Evolutionary conservation across 2,329 filamentous ascomycete genomes (phyloP).

Genomic region (Xylaria sp.): DNA sequence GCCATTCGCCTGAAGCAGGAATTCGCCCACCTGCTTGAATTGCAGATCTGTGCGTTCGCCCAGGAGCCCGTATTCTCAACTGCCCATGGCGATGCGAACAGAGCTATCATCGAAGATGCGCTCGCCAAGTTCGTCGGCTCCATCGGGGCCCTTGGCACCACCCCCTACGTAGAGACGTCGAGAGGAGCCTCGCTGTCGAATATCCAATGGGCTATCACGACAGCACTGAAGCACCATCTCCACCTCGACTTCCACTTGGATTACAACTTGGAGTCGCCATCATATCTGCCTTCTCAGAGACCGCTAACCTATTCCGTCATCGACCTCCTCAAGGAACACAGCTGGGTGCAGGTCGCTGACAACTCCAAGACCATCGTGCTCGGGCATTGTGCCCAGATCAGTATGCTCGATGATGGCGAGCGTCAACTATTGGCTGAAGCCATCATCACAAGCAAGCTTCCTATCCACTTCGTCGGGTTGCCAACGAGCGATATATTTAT

Average conservation of each 20-base stretch:
- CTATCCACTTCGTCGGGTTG: slow-evolving; percentile 74
- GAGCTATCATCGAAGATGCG: slow-evolving; percentile 56
- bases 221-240: slow-evolving; percentile 61
- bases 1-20: slow-evolving; percentile 67
- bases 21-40: slow-evolving; percentile 63
- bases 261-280: slow-evolving; percentile 67
- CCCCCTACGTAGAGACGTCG: slow-evolving; percentile 74
- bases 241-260: slow-evolving; percentile 79
- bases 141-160: slow-evolving; percentile 72
- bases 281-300: slow-evolving; percentile 48
- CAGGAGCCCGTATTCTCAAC: slow-evolving; percentile 75
- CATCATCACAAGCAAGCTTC: slow-evolving; percentile 61
- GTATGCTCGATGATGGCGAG: slow-evolving; percentile 62
- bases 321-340: slow-evolving; percentile 57
- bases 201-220: slow-evolving; percentile 70
- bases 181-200: slow-evolving; percentile 63
- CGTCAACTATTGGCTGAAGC: slow-evolving; percentile 60
- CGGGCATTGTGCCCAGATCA: slow-evolving; percentile 76
- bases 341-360: slow-evolving; percentile 59
- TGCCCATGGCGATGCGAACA: slow-evolving; percentile 61
- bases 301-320: slow-evolving; percentile 67
- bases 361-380: slow-evolving; percentile 65
- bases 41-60: slow-evolving; percentile 78
- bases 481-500: slow-evolving; percentile 79
- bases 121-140: slow-evolving; percentile 47